Percentiles rank a stretch among this genome's conserved stretches.
Evolutionary conservation across 1,139 yeast genomes (phyloP).

Genomic region (Candida pseudoviswanathii): DNA sequence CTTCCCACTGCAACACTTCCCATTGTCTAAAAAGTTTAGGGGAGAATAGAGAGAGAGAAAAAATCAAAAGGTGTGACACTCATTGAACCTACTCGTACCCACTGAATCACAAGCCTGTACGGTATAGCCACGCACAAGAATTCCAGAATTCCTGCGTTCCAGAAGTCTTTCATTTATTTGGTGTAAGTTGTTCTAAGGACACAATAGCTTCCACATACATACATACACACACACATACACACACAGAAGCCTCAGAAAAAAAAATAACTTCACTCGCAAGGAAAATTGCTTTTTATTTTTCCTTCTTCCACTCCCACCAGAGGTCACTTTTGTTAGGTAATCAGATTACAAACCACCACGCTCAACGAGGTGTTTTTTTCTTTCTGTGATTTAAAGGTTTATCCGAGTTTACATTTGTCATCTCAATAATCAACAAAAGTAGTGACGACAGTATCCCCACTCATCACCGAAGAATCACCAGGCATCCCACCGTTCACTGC

Average conservation of each 20-base stretch:
- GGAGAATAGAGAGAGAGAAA: too few relatives aligned
- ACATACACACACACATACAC: neutral
- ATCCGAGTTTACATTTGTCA: conserved; percentile 2
- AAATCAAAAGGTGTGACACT: too few relatives aligned
- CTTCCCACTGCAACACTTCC: too few relatives aligned
- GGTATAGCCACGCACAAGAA: neutral
- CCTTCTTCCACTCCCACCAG: neutral
- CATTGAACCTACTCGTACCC: too few relatives aligned
- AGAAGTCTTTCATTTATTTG: neutral
- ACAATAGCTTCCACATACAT: neutral
- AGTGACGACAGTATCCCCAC: neutral
- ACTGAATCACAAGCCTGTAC: neutral
- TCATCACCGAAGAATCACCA: neutral
- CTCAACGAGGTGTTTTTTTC: neutral
- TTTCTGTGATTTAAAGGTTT: neutral
- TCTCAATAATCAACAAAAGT: neutral
- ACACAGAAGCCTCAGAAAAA: neutral
- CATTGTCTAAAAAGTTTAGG: too few relatives aligned
- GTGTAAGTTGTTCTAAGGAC: neutral
- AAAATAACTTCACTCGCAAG: neutral
- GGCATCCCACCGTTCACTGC: neutral
- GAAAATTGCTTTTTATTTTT: neutral
- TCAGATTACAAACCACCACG: neutral
- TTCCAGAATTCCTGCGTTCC: neutral
- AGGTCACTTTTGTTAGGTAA: neutral